Evolutionary conservation across 1,284 basidiomycete genomes (phyloP).

Genomic region (Cryptococcus jaspeensis): DNA sequence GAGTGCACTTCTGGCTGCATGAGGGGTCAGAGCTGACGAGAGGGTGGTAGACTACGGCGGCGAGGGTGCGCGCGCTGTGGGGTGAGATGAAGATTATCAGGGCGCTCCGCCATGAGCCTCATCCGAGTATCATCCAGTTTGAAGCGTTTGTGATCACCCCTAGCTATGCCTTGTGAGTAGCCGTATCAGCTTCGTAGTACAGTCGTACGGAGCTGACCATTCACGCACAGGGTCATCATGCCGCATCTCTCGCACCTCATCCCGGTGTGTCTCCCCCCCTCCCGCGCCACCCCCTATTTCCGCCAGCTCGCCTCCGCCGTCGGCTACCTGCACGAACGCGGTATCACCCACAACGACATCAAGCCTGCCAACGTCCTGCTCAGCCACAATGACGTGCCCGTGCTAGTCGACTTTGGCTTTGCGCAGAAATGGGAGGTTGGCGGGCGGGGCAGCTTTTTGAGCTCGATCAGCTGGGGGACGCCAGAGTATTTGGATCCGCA

Average conservation of each 20-base stretch:
- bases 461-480: slow-evolving; percentile 80
- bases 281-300: slow-evolving; percentile 78
- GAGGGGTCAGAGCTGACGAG: slow-evolving; percentile 1
- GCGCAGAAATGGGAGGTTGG: slow-evolving; percentile 64
- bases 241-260: slow-evolving; percentile 66
- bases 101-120: slow-evolving; percentile 72
- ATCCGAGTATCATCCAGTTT: slow-evolving; percentile 86
- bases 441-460: slow-evolving; percentile 65
- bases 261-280: slow-evolving; percentile 76
- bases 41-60: slow-evolving; percentile 64
- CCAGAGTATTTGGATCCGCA: slow-evolving; percentile 91
- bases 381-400: slow-evolving; percentile 68
- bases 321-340: slow-evolving; percentile 79
- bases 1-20: slow-evolving; percentile 10
- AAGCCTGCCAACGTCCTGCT: slow-evolving; percentile 91
- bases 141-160: slow-evolving; percentile 90
- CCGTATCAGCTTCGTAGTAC: too few relatives aligned
- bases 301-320: slow-evolving; percentile 78
- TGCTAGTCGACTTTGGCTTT: slow-evolving; percentile 89
- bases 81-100: slow-evolving; percentile 92
- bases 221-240: slow-evolving; percentile 45
- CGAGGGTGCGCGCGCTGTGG: slow-evolving; percentile 83
- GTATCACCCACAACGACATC: slow-evolving; percentile 92
- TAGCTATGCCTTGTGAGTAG: slow-evolving; percentile 75
- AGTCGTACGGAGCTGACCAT: neutral